Conservation (phyloP, 2,329 filamentous ascomycete genomes). For the Paraphaeosphaeria sporulosa region DNA sequence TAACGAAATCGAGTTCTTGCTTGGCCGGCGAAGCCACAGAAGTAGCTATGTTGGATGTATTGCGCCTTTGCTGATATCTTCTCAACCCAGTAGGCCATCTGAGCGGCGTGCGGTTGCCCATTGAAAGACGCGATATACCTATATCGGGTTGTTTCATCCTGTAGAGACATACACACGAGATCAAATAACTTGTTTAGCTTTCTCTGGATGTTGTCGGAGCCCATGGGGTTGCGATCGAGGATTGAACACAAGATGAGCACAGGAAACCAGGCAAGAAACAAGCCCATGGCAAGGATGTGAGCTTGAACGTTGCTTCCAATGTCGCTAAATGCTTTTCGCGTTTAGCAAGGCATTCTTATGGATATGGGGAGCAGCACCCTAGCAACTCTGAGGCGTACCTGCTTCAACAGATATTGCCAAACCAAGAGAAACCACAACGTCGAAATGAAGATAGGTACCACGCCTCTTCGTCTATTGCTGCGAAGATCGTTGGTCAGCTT, state of each 20-base stretch:
- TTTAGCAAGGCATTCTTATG: too few species aligned
- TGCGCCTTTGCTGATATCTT: too few species aligned
- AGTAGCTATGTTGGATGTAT: too few species aligned
- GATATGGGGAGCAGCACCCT: background rate
- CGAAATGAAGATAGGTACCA: conserved; percentile 47
- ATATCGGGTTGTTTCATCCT: too few species aligned
- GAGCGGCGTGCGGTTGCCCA: too few species aligned
- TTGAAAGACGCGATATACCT: too few species aligned
- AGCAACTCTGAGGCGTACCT: background rate
- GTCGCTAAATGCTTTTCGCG: conserved; percentile 32
- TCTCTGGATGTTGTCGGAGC: conserved; percentile 45
- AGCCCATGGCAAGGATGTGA: conserved; percentile 53
- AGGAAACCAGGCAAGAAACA: conserved; percentile 55
- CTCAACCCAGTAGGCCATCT: too few species aligned
- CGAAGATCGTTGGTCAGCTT: conserved; percentile 48
- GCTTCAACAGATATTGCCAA: conserved; percentile 41
- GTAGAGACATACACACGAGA: too few species aligned
- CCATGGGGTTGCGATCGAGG: conserved; percentile 54
- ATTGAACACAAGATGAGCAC: conserved; percentile 53
- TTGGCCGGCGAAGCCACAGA: too few species aligned
- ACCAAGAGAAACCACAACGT: conserved; percentile 51
- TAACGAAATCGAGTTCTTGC: too few species aligned
- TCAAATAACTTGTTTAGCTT: conserved; percentile 48
- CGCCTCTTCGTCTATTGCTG: conserved; percentile 48
- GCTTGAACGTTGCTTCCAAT: conserved; percentile 50